Base-by-base conservation (phyloP, 2,329 filamentous ascomycete genomes). In the Apiospora sp. region DNA sequence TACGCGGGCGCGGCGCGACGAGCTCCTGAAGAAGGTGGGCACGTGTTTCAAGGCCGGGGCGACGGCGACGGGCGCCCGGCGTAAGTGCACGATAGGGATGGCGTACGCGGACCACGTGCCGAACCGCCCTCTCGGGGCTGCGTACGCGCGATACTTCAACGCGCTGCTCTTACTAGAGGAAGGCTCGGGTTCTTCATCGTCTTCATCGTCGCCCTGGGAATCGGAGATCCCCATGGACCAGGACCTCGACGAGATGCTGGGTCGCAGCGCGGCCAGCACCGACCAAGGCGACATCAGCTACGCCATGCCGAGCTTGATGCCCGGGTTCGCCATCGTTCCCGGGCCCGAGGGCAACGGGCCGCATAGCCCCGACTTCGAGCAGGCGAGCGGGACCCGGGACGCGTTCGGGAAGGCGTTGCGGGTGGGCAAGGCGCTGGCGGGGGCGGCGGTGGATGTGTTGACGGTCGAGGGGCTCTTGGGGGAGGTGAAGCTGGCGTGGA, bases 271-370 rank as follows among this genome's bases (percentile, higher is more conserved):
- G 76, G 88, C 89, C 5, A 89, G 87, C 74, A 90, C 88, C 0
- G 89, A 91, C 76, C 88, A 90, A 80, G 90, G 89, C 0, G 85
- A 91, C 74, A 79, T 91, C 71, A 89, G 86, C 75, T 87, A 91
- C 76, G 86, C 83, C 0, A 84, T 90, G 82, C 90, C 89, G 51
- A 88, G 86, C 71, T 78, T 91, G 49, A 87, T 84, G 71, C 82
- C 84, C 0, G 85, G 85, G 8, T 91, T 90, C 76, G 82, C 83
- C 37, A 89, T 90, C 72, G 81, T 80, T 22, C 84, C 87, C 3
- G 84, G 85, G 0, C 81, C 82, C 3, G 81, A 83, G 2, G 84
- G 83, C 0, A 80, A 79, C 16, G 85, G 86, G 0, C 88, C 88
- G 24, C 89, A 89, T 73, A 91, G 84, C 10, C 84, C 86, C 0